These are phyloP conservation scores for Annulohypoxylon truncatum DNA, from an alignment of 2,329 filamentous ascomycete species.

Conservation along the genomic window DNA sequence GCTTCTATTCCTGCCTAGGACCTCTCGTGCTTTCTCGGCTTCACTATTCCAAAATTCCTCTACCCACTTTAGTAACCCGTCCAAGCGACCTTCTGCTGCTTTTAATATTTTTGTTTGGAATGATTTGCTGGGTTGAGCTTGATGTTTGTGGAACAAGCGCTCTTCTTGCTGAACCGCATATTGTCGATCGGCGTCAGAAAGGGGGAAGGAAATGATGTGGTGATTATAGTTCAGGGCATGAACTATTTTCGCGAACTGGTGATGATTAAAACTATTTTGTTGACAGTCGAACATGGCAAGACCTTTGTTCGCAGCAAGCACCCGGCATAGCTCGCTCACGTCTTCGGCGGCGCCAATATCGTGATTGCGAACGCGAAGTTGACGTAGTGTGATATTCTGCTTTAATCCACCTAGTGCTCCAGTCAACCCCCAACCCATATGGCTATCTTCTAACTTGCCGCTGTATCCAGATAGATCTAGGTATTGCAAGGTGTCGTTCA, in stretches of 20 bases:
- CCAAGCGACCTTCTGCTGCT: slow-evolving; percentile 43
- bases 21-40: slow-evolving; percentile 36
- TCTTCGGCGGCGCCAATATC: slow-evolving; percentile 60
- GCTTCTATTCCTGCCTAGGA: slow-evolving; percentile 43
- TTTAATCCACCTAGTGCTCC: slow-evolving; percentile 61
- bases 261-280: slow-evolving; percentile 63
- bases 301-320: slow-evolving; percentile 60
- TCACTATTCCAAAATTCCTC: slow-evolving; percentile 46
- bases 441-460: slow-evolving; percentile 68
- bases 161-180: slow-evolving; percentile 47
- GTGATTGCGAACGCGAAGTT: slow-evolving; percentile 67
- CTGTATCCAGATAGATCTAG: slow-evolving; percentile 68
- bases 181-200: slow-evolving; percentile 43
- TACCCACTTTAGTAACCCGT: slow-evolving; percentile 43
- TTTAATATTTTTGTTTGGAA: slow-evolving; percentile 41
- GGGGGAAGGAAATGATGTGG: slow-evolving; percentile 49
- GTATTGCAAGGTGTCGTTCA: slow-evolving; percentile 63
- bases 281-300: slow-evolving; percentile 66
- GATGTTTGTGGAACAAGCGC: slow-evolving; percentile 38
- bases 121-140: slow-evolving; percentile 29
- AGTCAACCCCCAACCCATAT: slow-evolving; percentile 65
- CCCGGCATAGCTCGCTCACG: slow-evolving; percentile 59
- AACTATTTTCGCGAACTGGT: slow-evolving; percentile 48
- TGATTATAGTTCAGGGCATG: slow-evolving; percentile 47
- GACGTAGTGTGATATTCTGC: slow-evolving; percentile 58